phyloP scores from a whole-genome alignment of 2,329 filamentous ascomycete genomes.

The Epichloe aotearoae region DNA sequence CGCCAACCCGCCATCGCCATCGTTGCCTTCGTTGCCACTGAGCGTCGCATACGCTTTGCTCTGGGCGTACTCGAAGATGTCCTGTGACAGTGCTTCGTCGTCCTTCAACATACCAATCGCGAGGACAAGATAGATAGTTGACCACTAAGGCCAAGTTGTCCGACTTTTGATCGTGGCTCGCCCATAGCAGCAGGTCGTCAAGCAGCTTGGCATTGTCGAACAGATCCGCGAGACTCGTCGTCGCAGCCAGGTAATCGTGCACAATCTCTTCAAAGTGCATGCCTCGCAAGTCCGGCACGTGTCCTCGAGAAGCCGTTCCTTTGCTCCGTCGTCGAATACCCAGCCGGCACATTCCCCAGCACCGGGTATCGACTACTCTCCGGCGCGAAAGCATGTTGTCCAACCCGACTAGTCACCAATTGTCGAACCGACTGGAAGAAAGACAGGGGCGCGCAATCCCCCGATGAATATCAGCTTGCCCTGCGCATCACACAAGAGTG shows the following conservation, averaged over 20 bases:
- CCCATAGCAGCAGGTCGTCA: slow-evolving; percentile 30
- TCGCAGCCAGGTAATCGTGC: slow-evolving; percentile 24
- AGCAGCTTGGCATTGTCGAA: slow-evolving; percentile 29
- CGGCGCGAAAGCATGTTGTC: slow-evolving; percentile 36
- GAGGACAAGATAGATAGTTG: slow-evolving; percentile 36
- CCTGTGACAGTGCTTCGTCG: slow-evolving; percentile 27
- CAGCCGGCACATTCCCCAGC: slow-evolving; percentile 29
- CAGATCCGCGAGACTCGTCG: slow-evolving; percentile 34
- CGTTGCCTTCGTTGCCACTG: slow-evolving; percentile 27
- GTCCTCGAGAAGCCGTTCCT: neutral
- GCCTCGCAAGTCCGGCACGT: slow-evolving; percentile 15
- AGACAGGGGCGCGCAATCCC: slow-evolving; percentile 40
- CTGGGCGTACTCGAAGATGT: slow-evolving; percentile 37
- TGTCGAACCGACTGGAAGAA: slow-evolving; percentile 42
- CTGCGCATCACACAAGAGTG: slow-evolving; percentile 36
- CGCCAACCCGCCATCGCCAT: slow-evolving; percentile 29
- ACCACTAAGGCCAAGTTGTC: slow-evolving; percentile 28
- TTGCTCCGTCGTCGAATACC: slow-evolving; percentile 5
- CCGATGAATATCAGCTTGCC: slow-evolving; percentile 43
- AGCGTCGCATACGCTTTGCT: slow-evolving; percentile 31
- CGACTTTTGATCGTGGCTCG: slow-evolving; percentile 17
- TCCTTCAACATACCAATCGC: slow-evolving; percentile 33
- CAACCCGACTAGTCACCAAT: slow-evolving; percentile 35
- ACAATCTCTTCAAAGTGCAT: slow-evolving; percentile 18
- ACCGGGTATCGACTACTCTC: slow-evolving; percentile 36